A percentile compares a stretch with the other conserved stretches of the same genome.
Evolutionary conservation across 352 stramenopile genomes (phyloP).

Genomic region (Pelagophyceae sp.): DNA sequence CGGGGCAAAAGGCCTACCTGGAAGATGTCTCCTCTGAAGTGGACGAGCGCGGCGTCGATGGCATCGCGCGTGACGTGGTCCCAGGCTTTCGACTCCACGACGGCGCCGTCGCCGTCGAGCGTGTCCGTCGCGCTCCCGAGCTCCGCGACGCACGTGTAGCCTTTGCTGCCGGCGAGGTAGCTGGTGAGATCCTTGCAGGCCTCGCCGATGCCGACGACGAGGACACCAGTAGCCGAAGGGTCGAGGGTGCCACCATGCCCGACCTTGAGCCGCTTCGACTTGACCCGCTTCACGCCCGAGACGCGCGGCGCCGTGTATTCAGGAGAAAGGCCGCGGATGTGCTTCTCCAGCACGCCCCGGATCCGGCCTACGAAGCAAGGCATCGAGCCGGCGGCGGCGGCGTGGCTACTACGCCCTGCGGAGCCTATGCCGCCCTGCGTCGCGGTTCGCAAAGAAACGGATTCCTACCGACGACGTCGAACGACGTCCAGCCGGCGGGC

Average conservation of each 20-base stretch:
- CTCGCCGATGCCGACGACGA: constrained; percentile 60
- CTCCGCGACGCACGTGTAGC: constrained; percentile 43
- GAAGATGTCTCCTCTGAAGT: constrained; percentile 38
- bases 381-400: background rate
- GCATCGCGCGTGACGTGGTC: constrained; percentile 42
- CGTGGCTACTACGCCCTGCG: too few species aligned
- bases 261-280: constrained; percentile 52
- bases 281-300: constrained; percentile 24
- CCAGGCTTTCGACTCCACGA: constrained; percentile 39
- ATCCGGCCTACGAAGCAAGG: constrained; percentile 2
- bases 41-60: constrained; percentile 38
- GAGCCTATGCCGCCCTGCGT: too few species aligned
- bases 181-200: constrained; percentile 51
- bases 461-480: constrained; percentile 56
- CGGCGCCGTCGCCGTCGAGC: constrained; percentile 51
- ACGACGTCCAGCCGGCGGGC: constrained; percentile 55
- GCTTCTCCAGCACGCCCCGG: constrained; percentile 12
- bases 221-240: constrained; percentile 57
- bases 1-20: too few species aligned
- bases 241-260: constrained; percentile 69
- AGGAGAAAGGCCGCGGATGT: constrained; percentile 17
- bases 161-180: constrained; percentile 56
- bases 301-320: constrained; percentile 17
- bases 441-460: constrained; percentile 42
- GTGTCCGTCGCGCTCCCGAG: constrained; percentile 59